A percentile compares a stretch with the other conserved stretches of the same genome.
Conservation (phyloP, 257 asterid species). For the Lantana camara region DNA sequence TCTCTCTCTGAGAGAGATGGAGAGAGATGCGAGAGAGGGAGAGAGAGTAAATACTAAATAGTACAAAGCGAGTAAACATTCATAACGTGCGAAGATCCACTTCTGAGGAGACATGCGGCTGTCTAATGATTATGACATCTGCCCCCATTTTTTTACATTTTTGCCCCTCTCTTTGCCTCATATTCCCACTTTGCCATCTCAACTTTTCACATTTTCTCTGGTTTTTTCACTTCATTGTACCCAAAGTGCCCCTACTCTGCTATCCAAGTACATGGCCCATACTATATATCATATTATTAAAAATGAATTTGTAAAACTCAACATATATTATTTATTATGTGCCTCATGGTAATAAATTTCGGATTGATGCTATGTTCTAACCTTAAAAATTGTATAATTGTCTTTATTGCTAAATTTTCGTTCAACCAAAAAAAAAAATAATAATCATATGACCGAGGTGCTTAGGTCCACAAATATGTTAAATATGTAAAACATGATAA, state of each 20-base stretch:
- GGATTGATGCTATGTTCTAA: no score
- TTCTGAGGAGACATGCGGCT: conserved; percentile 80
- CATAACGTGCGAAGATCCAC: conserved; percentile 94
- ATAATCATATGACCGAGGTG: no score
- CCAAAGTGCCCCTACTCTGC: not conserved
- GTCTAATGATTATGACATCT: conserved; percentile 48
- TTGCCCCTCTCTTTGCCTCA: conserved; percentile 23
- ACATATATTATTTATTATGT: no score
- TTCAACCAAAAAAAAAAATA: no score
- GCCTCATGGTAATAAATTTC: no score
- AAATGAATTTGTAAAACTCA: no score
- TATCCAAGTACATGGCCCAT: no score
- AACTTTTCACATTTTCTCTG: not conserved
- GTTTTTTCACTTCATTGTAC: not conserved
- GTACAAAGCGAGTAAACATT: conserved; percentile 47
- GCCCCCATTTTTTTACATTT: conserved; percentile 7
- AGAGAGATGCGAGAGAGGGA: conserved; percentile 30
- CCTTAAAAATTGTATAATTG: no score
- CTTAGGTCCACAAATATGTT: no score
- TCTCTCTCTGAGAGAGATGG: conserved; percentile 28
- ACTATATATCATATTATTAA: no score
- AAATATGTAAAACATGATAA: no score
- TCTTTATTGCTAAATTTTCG: no score
- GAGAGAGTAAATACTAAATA: not conserved
- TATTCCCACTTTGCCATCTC: conserved; percentile 21